phyloP scores from a whole-genome alignment of 139 green algal genomes.

The Chlamydomonas sp. region DNA sequence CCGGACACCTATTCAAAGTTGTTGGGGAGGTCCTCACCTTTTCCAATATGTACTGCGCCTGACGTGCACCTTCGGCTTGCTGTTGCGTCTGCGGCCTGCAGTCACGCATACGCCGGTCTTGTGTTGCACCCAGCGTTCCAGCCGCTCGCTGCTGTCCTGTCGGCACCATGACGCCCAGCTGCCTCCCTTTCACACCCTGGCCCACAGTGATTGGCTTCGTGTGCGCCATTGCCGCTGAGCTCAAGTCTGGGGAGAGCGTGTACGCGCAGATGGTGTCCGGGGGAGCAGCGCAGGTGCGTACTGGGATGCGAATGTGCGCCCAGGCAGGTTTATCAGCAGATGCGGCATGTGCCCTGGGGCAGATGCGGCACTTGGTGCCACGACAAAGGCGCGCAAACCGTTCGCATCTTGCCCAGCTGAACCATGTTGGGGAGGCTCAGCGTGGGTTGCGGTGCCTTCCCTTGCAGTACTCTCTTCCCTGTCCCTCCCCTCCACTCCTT shows the following conservation, averaged over 20 bases:
- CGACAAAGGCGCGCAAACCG: no score
- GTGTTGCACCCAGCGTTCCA: not conserved
- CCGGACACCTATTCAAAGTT: not conserved
- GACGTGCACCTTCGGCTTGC: not conserved
- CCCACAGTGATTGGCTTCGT: conserved; percentile 40
- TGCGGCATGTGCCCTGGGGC: no score
- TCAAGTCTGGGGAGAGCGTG: conserved; percentile 28
- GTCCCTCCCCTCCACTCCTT: not conserved
- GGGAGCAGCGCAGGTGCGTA: conserved; percentile 2
- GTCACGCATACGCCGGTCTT: not conserved
- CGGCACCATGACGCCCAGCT: not conserved
- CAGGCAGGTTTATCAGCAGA: no score
- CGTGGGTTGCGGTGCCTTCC: no score
- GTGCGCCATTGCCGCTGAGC: conserved; percentile 29
- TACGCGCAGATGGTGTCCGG: conserved; percentile 32
- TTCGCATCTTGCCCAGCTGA: no score
- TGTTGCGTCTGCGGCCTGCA: not conserved
- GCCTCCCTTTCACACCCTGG: not conserved
- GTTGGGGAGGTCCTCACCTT: not conserved
- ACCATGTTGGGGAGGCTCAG: no score
- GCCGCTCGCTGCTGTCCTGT: not conserved
- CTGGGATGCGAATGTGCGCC: no score
- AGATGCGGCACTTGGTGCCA: no score
- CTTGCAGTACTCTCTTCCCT: no score
- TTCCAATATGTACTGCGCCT: not conserved